A percentile compares a stretch with the other conserved stretches of the same genome.
These are phyloP conservation scores for Ensete ventricosum DNA, from an alignment of 176 grass and related monocot genomes.

Conservation along the genomic window DNA sequence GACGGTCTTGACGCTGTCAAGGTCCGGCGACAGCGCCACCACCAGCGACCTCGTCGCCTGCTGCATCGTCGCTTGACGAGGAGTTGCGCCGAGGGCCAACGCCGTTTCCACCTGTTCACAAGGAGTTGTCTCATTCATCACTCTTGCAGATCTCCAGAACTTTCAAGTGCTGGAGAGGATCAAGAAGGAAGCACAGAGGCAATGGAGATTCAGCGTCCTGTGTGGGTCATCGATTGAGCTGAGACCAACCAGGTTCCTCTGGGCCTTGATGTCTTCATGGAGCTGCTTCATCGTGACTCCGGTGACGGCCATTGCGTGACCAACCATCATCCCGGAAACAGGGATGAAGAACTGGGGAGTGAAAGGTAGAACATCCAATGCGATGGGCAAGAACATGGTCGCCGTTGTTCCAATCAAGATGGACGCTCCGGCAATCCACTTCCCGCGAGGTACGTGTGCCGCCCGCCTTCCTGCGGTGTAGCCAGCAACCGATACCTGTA, in stretches of 20 bases:
- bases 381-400: conserved; percentile 9
- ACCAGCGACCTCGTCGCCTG: conserved; percentile 1
- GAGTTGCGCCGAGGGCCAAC: conserved; percentile 1
- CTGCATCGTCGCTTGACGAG: conserved; percentile 5
- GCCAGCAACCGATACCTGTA: conserved; percentile 4
- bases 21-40: conserved; percentile 1
- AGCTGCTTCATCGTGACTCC: conserved; percentile 10
- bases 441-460: background rate
- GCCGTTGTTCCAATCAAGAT: conserved; percentile 3
- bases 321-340: conserved; percentile 12
- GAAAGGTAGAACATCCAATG: background rate
- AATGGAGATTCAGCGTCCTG: too few relatives aligned
- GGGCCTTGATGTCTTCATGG: conserved; percentile 7
- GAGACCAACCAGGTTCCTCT: conserved; percentile 6
- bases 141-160: background rate
- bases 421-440: conserved; percentile 9
- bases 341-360: conserved; percentile 9
- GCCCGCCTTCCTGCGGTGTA: conserved; percentile 4
- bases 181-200: background rate
- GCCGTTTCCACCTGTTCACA: background rate
- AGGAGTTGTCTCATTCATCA: background rate
- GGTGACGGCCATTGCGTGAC: conserved; percentile 12
- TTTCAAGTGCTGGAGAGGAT: background rate
- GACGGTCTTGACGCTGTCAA: conserved; percentile 13
- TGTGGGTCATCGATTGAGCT: background rate